Conservation (phyloP, 2,329 filamentous ascomycete species). For the Neofusicoccum umdonicola region DNA sequence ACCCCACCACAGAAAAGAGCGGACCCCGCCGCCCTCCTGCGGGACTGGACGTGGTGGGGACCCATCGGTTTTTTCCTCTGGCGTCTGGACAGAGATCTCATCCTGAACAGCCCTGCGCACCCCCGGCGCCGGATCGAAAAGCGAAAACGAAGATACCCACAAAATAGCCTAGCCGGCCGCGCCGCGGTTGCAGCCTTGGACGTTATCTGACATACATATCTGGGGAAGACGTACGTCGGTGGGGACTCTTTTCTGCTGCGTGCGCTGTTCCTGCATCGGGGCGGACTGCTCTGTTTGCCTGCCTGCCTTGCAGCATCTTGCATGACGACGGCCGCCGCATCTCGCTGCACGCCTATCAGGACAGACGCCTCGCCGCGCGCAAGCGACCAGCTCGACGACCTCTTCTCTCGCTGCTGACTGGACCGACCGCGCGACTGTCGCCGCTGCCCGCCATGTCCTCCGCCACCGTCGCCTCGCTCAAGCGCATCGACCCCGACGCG, state of each 20-base stretch:
- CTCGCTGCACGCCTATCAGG: constrained; percentile 20
- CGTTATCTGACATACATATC: not conserved
- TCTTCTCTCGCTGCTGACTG: not conserved
- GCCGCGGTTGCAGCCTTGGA: not conserved
- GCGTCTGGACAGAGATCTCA: not conserved
- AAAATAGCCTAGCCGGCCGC: not conserved
- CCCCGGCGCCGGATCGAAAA: too few species aligned
- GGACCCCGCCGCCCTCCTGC: not conserved
- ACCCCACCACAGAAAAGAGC: not conserved
- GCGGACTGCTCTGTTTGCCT: not conserved
- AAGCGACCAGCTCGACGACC: not conserved
- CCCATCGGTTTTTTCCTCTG: not conserved
- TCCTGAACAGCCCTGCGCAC: constrained; percentile 1
- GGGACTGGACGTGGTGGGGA: not conserved
- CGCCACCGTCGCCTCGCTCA: constrained; percentile 61
- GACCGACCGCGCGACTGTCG: too few species aligned
- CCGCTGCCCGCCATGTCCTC: constrained; percentile 43
- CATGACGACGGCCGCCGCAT: constrained; percentile 21
- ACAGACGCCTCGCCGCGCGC: not conserved
- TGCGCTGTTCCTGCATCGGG: not conserved
- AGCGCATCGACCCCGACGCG: constrained; percentile 65
- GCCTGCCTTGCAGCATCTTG: constrained; percentile 7
- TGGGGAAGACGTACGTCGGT: too few species aligned
- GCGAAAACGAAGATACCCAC: not conserved
- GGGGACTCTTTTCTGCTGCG: not conserved